Evolutionary conservation across 2,329 filamentous ascomycete genomes (phyloP), one percentile per base, ranked within the genome.

Genomic region (Eutypella sp.): DNA sequence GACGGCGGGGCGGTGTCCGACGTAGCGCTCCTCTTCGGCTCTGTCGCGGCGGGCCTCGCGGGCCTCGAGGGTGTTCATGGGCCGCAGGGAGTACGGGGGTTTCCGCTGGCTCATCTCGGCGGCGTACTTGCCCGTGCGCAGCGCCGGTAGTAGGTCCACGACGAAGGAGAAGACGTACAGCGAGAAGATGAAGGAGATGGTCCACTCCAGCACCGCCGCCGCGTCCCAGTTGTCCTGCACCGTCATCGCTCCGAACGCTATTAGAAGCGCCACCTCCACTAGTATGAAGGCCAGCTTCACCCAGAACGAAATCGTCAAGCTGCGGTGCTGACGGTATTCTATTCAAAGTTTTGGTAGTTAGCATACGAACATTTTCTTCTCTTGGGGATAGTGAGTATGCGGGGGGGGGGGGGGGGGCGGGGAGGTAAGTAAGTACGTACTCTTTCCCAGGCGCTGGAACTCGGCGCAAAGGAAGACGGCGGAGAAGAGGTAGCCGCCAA

Each of bases 381-480:
- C 5, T 31, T n/a, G 41, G 16, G 2, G 40, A 20, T 33, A 15
- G 29, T 33, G 18, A n/a, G 36, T 15, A 15, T 38, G 9, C 20
- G 10, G 3, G 34, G 38, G 36, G 5, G 20, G 5, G 42, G 4
- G 29, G 27, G 20, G 10, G 44, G 19, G 16, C 11, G 34, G 34
- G 22, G 44, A 34, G 6, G 16, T 6, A 38, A 40, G 38, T 6
- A 41, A 33, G 38, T 15, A 70, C 76, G 44, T 66, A 80, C 79
- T 84, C 44, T 85, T 82, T 22, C 90, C 89, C 1, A 97, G 76
- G 2, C 88, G 83, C 59, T 93, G 85, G 65, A 95, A 96, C 65
- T 96, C 90, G 71, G 81, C 83, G 72, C 91, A 96, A 54, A 92
- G 86, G 67, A 91, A 92, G 55, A 96, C 77, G 46, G 92, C 91